Conservation (phyloP, 2,329 filamentous ascomycete genomes). For the Colletotrichum gloeosporioides region DNA sequence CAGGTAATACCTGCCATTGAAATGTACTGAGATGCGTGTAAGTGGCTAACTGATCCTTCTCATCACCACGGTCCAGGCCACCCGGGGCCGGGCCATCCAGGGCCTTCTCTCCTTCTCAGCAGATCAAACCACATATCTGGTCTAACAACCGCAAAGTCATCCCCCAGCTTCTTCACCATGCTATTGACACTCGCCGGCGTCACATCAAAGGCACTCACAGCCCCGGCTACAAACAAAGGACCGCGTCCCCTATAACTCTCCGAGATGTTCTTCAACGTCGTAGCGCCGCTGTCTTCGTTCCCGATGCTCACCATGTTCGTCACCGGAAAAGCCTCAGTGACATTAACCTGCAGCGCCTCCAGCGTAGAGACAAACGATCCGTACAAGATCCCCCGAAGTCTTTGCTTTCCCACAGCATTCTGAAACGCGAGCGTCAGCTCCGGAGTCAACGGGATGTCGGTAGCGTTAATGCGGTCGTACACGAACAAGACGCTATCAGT, state of each 20-base stretch:
- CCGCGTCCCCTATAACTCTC: background rate
- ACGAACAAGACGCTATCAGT: background rate
- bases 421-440: background rate
- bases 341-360: background rate
- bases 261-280: background rate
- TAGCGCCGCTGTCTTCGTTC: background rate
- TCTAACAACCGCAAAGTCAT: background rate
- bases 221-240: background rate
- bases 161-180: background rate
- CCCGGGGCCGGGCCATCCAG: background rate
- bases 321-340: background rate
- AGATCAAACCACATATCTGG: conserved; percentile 4
- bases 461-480: conserved; percentile 4
- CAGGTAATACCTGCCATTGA: background rate
- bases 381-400: background rate
- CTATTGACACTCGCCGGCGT: background rate
- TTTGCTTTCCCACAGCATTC: background rate
- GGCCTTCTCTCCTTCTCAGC: background rate
- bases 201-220: background rate
- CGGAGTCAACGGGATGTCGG: background rate
- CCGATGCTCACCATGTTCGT: background rate
- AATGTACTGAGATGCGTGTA: background rate
- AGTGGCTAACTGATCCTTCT: background rate
- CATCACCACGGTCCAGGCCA: background rate
- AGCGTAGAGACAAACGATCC: background rate